phyloP scores from a whole-genome alignment of 495 filamentous ascomycete genomes.

The Penicillium daleae region DNA sequence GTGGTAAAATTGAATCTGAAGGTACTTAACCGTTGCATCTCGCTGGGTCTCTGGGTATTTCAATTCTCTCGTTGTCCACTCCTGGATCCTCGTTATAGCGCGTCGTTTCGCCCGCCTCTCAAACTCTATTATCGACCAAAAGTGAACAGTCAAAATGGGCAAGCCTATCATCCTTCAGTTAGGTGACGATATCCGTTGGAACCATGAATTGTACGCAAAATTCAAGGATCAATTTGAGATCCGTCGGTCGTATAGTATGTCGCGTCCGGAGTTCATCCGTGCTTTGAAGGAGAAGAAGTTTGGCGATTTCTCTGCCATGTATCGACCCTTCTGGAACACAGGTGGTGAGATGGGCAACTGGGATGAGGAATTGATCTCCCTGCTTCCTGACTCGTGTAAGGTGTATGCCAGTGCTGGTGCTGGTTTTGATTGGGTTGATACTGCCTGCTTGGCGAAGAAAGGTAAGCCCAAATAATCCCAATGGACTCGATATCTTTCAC shows the following conservation, averaged over 20 bases:
- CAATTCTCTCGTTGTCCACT: background rate
- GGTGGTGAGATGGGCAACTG: conserved; percentile 79
- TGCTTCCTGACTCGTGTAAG: conserved; percentile 66
- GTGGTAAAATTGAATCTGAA: background rate
- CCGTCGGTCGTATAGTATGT: conserved; percentile 53
- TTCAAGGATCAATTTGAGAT: conserved; percentile 60
- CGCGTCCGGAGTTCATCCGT: conserved; percentile 59
- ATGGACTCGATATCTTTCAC: background rate
- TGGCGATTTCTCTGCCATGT: conserved; percentile 74
- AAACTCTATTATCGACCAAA: background rate
- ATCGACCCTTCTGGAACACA: conserved; percentile 78
- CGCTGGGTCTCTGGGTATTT: background rate
- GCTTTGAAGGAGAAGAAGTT: conserved; percentile 66
- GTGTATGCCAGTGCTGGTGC: conserved; percentile 75
- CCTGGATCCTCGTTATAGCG: background rate
- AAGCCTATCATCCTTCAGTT: conserved; percentile 63
- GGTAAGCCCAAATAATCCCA: conserved; percentile 48
- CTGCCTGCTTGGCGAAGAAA: conserved; percentile 63
- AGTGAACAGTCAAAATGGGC: conserved; percentile 25
- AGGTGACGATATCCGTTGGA: conserved; percentile 70
- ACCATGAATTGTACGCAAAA: conserved; percentile 58
- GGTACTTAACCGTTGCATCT: background rate
- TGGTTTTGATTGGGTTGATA: conserved; percentile 79
- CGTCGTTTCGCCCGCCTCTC: background rate
- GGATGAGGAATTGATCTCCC: conserved; percentile 69